Conservation (phyloP, 2,329 filamentous ascomycete species). For the Cladorrhinum sp. region DNA sequence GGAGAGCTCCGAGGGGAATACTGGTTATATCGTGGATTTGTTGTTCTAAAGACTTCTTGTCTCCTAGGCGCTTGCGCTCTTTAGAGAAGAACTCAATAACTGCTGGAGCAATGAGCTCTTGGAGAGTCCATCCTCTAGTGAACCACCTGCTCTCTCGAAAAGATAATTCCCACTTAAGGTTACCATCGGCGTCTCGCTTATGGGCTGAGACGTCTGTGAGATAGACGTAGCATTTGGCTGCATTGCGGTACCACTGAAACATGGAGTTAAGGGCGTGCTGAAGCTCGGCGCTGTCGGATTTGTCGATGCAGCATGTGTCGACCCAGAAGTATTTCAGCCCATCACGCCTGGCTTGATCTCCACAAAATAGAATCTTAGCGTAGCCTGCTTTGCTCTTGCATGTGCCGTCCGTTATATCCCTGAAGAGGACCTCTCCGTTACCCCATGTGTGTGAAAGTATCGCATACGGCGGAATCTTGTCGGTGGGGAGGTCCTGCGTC, state of each 20-base stretch:
- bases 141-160: constrained; percentile 4
- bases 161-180: background rate
- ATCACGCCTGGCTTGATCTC: background rate
- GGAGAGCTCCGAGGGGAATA: constrained; percentile 14
- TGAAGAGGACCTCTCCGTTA: constrained; percentile 14
- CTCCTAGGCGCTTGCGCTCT: background rate
- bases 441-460: constrained; percentile 19
- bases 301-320: constrained; percentile 20
- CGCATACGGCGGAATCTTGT: constrained; percentile 17
- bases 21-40: constrained; percentile 6
- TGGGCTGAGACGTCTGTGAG: constrained; percentile 6
- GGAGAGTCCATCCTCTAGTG: constrained; percentile 10
- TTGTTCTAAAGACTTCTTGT: constrained; percentile 5
- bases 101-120: constrained; percentile 9
- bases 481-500: constrained; percentile 4
- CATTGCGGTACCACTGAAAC: constrained; percentile 11
- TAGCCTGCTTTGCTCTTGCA: constrained; percentile 4
- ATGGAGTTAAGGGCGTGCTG: constrained; percentile 20
- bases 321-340: constrained; percentile 5
- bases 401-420: background rate
- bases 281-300: constrained; percentile 15
- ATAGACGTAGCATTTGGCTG: constrained; percentile 11
- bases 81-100: constrained; percentile 1
- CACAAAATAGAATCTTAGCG: constrained; percentile 7
- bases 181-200: background rate